A percentile compares a stretch with the other conserved stretches of the same genome.
Evolutionary conservation across 1,284 basidiomycete species (phyloP).

Genomic region (Apiotrichum gamsii): DNA sequence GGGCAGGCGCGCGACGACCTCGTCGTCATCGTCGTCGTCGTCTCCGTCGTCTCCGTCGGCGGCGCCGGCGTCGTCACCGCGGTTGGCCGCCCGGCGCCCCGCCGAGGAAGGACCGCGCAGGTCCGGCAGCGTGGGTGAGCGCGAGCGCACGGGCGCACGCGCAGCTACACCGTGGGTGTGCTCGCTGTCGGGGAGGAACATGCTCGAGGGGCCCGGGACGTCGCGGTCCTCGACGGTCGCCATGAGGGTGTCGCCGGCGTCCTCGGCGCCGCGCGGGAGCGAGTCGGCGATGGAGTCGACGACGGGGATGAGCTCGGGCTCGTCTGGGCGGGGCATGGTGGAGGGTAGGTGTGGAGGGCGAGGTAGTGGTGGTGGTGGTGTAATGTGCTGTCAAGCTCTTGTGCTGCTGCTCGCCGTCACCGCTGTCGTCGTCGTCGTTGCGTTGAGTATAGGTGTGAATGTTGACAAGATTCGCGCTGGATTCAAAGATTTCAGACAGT

Average conservation of each 20-base stretch:
- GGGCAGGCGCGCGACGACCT: slow-evolving; percentile 37
- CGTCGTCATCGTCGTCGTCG: slow-evolving; percentile 29
- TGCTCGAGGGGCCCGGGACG: slow-evolving; percentile 33
- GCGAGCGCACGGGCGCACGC: background rate
- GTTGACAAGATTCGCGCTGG: background rate
- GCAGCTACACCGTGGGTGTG: background rate
- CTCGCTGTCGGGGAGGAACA: slow-evolving; percentile 23
- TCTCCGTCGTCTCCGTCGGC: slow-evolving; percentile 24
- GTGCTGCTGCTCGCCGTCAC: background rate
- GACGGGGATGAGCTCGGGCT: slow-evolving; percentile 1
- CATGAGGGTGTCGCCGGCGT: slow-evolving; percentile 10
- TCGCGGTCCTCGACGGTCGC: slow-evolving; percentile 11
- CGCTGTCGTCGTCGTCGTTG: background rate
- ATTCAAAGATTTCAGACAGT: slow-evolving; percentile 3
- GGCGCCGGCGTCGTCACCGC: background rate
- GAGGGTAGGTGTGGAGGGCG: background rate
- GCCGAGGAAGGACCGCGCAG: too few relatives aligned
- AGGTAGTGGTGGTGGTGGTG: background rate
- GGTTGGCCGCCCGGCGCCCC: background rate
- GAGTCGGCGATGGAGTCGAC: slow-evolving; percentile 21
- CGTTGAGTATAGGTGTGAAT: background rate
- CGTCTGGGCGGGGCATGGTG: background rate
- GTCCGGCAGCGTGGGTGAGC: background rate
- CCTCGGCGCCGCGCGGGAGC: slow-evolving; percentile 19
- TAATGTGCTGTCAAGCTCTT: too few relatives aligned